Evolutionary conservation across 768 basidiomycete genomes (phyloP).

Genomic region (Artomyces pyxidatus): DNA sequence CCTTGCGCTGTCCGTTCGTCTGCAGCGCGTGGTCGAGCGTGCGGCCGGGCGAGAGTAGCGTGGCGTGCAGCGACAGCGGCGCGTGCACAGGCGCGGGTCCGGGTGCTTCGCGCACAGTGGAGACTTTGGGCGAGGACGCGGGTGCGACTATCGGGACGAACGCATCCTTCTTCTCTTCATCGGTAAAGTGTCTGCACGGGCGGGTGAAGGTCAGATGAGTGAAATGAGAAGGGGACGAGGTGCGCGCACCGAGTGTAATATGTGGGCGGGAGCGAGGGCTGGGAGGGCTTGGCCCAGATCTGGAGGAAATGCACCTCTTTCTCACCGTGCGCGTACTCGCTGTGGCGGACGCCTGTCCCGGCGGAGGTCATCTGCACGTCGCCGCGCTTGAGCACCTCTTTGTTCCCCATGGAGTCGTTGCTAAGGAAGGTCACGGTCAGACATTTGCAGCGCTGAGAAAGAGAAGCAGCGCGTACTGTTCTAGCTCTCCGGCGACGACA

Average conservation of each 20-base stretch:
- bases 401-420: slow-evolving; percentile 87
- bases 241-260: slow-evolving; percentile 68
- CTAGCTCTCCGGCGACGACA: slow-evolving; percentile 67
- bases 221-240: neutral
- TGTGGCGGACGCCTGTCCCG: slow-evolving; percentile 87
- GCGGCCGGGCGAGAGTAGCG: slow-evolving; percentile 50
- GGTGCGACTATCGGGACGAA: slow-evolving; percentile 77
- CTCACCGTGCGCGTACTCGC: slow-evolving; percentile 49
- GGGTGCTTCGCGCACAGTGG: slow-evolving; percentile 48
- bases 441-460: neutral
- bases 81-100: slow-evolving; percentile 82
- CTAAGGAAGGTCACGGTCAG: slow-evolving; percentile 27
- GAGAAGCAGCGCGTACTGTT: slow-evolving; percentile 51
- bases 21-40: slow-evolving; percentile 37
- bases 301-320: slow-evolving; percentile 54
- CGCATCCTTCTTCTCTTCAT: slow-evolving; percentile 71
- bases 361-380: slow-evolving; percentile 89
- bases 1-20: slow-evolving; percentile 34
- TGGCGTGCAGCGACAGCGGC: slow-evolving; percentile 62
- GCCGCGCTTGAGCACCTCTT: slow-evolving; percentile 81
- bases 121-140: slow-evolving; percentile 47
- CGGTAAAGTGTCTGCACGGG: slow-evolving; percentile 55
- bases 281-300: slow-evolving; percentile 54
- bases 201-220: neutral
- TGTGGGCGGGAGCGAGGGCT: slow-evolving; percentile 48